phyloP scores from a whole-genome alignment of 116 monocot species.

The Zostera marina region DNA sequence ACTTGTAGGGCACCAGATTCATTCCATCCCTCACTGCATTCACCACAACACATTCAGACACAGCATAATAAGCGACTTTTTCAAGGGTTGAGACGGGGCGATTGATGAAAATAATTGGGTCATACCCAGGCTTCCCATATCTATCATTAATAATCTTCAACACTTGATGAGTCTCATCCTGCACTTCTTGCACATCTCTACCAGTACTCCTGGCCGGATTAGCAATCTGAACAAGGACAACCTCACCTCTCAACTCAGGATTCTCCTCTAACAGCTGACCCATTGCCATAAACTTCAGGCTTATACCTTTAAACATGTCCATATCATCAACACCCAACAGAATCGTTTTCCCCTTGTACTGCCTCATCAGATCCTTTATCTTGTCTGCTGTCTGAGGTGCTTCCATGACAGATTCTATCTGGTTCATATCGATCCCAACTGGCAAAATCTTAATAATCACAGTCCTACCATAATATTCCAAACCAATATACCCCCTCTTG shows the following conservation, averaged over 20 bases:
- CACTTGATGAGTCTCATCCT: slow-evolving; percentile 20
- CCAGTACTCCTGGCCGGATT: slow-evolving; percentile 53
- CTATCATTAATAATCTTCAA: slow-evolving; percentile 25
- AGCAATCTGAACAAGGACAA: slow-evolving; percentile 49
- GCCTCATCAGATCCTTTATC: slow-evolving; percentile 12
- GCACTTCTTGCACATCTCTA: slow-evolving; percentile 37
- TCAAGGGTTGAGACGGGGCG: slow-evolving; percentile 23
- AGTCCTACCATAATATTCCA: slow-evolving; percentile 58
- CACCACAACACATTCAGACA: slow-evolving; percentile 47
- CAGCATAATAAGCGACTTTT: slow-evolving; percentile 44
- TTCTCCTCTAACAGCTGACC: slow-evolving; percentile 39
- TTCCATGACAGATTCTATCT: slow-evolving; percentile 15
- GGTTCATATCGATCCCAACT: slow-evolving; percentile 43
- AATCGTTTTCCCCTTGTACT: slow-evolving; percentile 25
- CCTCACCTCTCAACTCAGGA: slow-evolving; percentile 17
- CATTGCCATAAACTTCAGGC: slow-evolving; percentile 50
- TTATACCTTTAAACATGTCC: slow-evolving; percentile 74
- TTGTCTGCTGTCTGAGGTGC: slow-evolving; percentile 10
- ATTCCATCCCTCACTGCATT: slow-evolving; percentile 61
- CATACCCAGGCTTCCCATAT: slow-evolving; percentile 25
- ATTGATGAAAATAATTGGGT: slow-evolving; percentile 38
- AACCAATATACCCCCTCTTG: slow-evolving; percentile 39
- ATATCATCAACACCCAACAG: slow-evolving; percentile 55
- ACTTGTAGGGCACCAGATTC: slow-evolving; percentile 60
- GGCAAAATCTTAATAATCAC: slow-evolving; percentile 57